Conservation (phyloP, 306 rosid genomes). For the Corylus americana region DNA sequence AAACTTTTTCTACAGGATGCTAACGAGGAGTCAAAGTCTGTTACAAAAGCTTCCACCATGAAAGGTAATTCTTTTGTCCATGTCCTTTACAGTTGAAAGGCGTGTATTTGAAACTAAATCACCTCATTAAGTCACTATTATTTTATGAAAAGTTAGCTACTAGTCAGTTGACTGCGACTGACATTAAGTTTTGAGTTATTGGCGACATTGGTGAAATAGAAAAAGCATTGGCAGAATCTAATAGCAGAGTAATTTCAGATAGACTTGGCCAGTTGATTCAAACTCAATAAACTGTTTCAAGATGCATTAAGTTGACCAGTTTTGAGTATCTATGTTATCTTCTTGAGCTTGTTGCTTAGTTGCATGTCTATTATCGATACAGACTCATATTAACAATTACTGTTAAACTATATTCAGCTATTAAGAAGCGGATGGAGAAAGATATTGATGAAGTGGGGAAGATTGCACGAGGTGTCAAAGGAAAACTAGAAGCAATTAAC, state of each 20-base stretch:
- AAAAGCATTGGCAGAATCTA: background rate
- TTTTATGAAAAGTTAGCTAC: background rate
- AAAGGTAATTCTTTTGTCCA: slow-evolving; percentile 53
- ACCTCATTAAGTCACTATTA: background rate
- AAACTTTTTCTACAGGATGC: slow-evolving; percentile 46
- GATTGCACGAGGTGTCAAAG: slow-evolving; percentile 79
- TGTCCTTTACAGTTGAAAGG: slow-evolving; percentile 12
- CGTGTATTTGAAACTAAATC: background rate
- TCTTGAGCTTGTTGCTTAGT: background rate
- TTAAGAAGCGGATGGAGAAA: slow-evolving; percentile 96
- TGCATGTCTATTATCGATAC: slow-evolving; percentile 8
- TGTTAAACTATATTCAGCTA: slow-evolving; percentile 55
- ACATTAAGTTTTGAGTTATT: slow-evolving; percentile 2
- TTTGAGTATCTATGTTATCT: background rate
- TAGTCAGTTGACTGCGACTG: background rate
- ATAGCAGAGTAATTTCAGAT: background rate
- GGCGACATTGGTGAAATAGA: background rate
- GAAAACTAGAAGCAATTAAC: slow-evolving; percentile 77
- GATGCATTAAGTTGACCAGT: background rate
- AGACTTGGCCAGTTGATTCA: background rate
- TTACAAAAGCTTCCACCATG: slow-evolving; percentile 89
- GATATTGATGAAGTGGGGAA: slow-evolving; percentile 97
- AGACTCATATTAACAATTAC: slow-evolving; percentile 11
- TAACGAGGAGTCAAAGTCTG: slow-evolving; percentile 91
- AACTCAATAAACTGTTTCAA: slow-evolving; percentile 4